Base-by-base conservation (phyloP, 2,329 filamentous ascomycete species). In the Stagonosporopsis chrysanthemi region DNA sequence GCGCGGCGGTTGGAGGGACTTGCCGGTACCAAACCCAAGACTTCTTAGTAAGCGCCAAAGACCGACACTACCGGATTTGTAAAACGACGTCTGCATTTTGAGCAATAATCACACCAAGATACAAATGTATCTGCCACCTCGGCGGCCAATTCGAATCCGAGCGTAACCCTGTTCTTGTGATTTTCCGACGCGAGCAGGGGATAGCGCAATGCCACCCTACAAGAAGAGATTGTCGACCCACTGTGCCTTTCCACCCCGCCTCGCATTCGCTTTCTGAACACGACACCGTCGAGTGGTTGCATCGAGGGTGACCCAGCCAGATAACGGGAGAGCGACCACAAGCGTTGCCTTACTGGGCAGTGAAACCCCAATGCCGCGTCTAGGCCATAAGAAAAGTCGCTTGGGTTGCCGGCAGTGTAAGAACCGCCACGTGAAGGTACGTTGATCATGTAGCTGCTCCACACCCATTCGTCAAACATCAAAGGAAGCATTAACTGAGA, bases 381-480 rank as follows among this genome's bases (percentile, higher is more conserved):
- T 75, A 48, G 74, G 73, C 28, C 74, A 77, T 55, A 77, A 76
- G 52, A 77, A 76, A 67, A 68, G 65, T 39, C 61, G 65, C 48
- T 47, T 68, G 36, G 74, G 74, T 40, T 77, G 74, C 54, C 60
- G 67, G 43, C 73, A 75, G 57, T 77, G 74, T 59, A 77, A 77
- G 61, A 65, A 67, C 46, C 68, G 74, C 46, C 74, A 75, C 58
- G 74, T 77, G 12, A 77, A 77, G 65, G 74, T 76, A 61, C 49
- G 69, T 60, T 44, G 4, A 36, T 29, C 35, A 24, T 31, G 52
- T 40, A 42, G 39, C 33, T 28, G 39, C 43, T 28, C 12, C 6
- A 59, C 52, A 29, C 43, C 40, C 29, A 24, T 50, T 43, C 46
- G 45, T 33, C 12, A 23, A 28, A 45, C 17, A 28, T 50, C 29